phyloP scores from a whole-genome alignment of 108 stramenopile genomes.

The Stephanodiscus triporus region DNA sequence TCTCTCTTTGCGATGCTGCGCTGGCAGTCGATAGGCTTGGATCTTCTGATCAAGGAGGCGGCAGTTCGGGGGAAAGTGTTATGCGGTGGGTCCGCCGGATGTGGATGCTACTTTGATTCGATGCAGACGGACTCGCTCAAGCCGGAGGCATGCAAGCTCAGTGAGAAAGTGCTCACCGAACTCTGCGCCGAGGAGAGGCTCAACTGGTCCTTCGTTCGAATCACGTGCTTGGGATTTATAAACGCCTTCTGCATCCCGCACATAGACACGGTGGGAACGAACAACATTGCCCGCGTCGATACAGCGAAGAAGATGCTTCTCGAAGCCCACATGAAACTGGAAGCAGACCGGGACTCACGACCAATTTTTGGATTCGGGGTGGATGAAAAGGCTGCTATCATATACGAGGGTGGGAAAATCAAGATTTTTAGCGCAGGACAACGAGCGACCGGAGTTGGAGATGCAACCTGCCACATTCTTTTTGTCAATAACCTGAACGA shows the following conservation, averaged over 20 bases:
- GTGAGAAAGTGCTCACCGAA: constrained; percentile 15
- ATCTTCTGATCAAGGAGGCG: constrained; percentile 42
- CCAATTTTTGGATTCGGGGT: constrained; percentile 29
- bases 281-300: constrained; percentile 13
- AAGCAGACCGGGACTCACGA: constrained; percentile 7
- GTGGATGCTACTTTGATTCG: constrained; percentile 37
- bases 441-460: constrained; percentile 25
- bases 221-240: constrained; percentile 36
- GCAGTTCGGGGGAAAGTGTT: constrained; percentile 30
- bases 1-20: constrained; percentile 37
- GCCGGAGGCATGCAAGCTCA: constrained; percentile 35
- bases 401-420: too few relatives aligned
- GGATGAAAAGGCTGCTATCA: constrained; percentile 23
- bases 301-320: constrained; percentile 28
- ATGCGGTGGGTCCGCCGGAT: constrained; percentile 43
- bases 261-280: constrained; percentile 28
- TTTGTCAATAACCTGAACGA: not conserved
- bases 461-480: constrained; percentile 37
- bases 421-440: constrained; percentile 11
- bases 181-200: constrained; percentile 31
- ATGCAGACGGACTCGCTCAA: constrained; percentile 37
- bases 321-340: constrained; percentile 19
- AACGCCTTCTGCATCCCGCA: constrained; percentile 46
- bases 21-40: constrained; percentile 41
- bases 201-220: constrained; percentile 40